Evolutionary conservation across 345 rosid genomes (phyloP).

Genomic region (Boechera retrofracta): DNA sequence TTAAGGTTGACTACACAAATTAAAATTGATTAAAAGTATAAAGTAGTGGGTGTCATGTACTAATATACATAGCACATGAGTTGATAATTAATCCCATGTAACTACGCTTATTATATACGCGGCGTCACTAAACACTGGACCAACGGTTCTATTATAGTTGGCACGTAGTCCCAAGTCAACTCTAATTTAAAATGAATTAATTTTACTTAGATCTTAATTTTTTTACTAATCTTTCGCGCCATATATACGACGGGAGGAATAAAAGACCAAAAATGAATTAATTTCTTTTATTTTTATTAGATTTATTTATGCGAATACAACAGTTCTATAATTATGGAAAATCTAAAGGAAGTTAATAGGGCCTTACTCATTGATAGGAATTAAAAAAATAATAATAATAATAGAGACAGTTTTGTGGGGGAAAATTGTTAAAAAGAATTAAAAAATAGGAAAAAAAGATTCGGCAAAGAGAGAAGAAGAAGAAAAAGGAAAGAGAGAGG

Average conservation of each 20-base stretch:
- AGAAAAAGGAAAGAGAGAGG: constrained; percentile 33
- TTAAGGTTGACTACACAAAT: constrained; percentile 31
- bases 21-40: background rate
- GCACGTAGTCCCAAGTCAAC: constrained; percentile 33
- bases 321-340: constrained; percentile 41
- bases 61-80: background rate
- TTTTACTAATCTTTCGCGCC: constrained; percentile 35
- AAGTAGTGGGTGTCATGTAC: constrained; percentile 30
- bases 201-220: too few species aligned
- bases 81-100: background rate
- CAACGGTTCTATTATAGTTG: constrained; percentile 10
- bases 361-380: constrained; percentile 22
- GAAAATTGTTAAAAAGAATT: constrained; percentile 36
- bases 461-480: constrained; percentile 30
- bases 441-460: constrained; percentile 25
- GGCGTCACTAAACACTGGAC: background rate
- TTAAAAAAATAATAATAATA: constrained; percentile 23
- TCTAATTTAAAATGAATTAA: background rate
- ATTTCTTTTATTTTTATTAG: background rate
- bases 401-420: constrained; percentile 41
- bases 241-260: constrained; percentile 8
- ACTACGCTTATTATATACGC: background rate
- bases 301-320: background rate
- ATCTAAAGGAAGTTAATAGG: constrained; percentile 41
- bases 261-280: background rate